Conservation (phyloP, 495 filamentous ascomycete genomes). For the Lasiosphaeria hispida region DNA sequence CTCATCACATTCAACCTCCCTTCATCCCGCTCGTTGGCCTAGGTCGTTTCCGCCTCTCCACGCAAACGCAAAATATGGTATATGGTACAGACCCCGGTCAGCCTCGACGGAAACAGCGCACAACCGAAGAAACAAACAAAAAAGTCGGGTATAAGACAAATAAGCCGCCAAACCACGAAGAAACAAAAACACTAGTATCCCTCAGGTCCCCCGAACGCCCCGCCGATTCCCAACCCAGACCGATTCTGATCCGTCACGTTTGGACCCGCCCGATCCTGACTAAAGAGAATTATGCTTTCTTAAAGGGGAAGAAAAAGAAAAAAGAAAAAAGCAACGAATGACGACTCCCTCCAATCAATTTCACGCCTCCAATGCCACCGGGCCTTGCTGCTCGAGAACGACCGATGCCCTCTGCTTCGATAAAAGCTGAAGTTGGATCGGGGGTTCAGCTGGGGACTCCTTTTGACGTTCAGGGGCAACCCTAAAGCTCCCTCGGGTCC, state of each 20-base stretch:
- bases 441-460: slow-evolving; percentile 19
- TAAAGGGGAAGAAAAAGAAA: neutral
- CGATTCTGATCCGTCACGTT: slow-evolving; percentile 1
- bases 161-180: slow-evolving; percentile 9
- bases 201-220: slow-evolving; percentile 7
- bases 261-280: neutral
- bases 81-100: neutral
- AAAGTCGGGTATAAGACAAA: slow-evolving; percentile 27
- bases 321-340: slow-evolving; percentile 12
- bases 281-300: neutral
- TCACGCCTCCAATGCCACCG: slow-evolving; percentile 38
- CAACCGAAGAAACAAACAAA: slow-evolving; percentile 8
- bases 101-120: neutral
- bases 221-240: slow-evolving; percentile 6
- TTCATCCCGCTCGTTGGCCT: slow-evolving; percentile 2
- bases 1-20: neutral
- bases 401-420: slow-evolving; percentile 31
- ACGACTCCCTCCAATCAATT: neutral
- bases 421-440: slow-evolving; percentile 38
- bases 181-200: slow-evolving; percentile 11
- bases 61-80: slow-evolving; percentile 5
- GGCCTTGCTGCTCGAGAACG: slow-evolving; percentile 18
- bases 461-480: slow-evolving; percentile 36
- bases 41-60: neutral
- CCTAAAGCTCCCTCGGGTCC: slow-evolving; percentile 55